Evolutionary conservation across 768 basidiomycete species (phyloP), one percentile per base, ranked within the genome.

Genomic region (Leccinum pellstonianum): DNA sequence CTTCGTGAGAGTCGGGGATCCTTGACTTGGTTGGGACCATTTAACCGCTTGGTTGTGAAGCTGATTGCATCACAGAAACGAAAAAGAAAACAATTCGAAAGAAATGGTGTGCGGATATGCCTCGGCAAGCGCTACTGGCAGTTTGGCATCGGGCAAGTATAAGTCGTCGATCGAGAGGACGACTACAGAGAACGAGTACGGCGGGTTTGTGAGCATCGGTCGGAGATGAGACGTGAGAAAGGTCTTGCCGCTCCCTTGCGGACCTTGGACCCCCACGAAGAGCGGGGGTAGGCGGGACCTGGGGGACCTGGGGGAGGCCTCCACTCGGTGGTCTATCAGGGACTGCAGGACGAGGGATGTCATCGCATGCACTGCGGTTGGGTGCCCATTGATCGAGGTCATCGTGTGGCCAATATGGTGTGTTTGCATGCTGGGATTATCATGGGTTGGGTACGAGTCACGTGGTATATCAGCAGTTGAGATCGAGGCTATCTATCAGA

Each of bases 231-330:
- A 78, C 5, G 91, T 86, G 27, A 93, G 79, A 69, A 83, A 93
- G 0, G 94, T 89, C 77, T 98, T 98, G 35, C 95, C 95, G 55
- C 90, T 91, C 11, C 95, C 95, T 74, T 98, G 95, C 0, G 95
- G 94, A 1, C 95, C 95, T 75, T 97, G 95, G 15, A 97, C 69
- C 3, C 87, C 94, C 12, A 95, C 85, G 61, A 97, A 89, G 15
- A 97, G 77, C 3, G 95, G 94, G 23, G 72, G 70, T 11, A 12
- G 55, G 6, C 14, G 52, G 9, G 29, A 29, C 2, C 29, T 2
- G 29, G 2, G 52, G 8, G 46, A 27, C 21, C 21, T 21, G 21
- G 21, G 21, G 21, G 21, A 21, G 56, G 58, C 55, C 53, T 60
- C 70, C 35, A 65, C 37, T 21, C 73, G 74, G 65, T 78, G 75